Evolutionary conservation across 176 grass and related monocot genomes (phyloP).

Genomic region (Triticum timopheevii): DNA sequence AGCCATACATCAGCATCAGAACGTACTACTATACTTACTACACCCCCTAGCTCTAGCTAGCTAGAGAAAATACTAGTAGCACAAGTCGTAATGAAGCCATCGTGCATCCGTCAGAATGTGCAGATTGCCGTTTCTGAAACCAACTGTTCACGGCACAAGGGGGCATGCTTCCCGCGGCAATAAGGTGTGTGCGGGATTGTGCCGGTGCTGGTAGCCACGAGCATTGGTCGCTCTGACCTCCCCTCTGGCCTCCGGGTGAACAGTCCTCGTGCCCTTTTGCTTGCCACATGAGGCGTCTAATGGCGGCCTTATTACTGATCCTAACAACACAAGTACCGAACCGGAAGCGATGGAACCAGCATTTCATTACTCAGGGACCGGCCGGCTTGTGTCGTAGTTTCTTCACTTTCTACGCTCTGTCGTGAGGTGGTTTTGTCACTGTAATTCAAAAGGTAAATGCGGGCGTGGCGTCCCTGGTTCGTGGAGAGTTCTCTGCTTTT

Average conservation of each 20-base stretch:
- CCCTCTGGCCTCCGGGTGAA: neutral
- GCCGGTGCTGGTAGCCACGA: neutral
- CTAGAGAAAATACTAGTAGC: neutral
- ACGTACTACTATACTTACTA: neutral
- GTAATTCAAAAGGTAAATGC: neutral
- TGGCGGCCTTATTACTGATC: conserved; percentile 4
- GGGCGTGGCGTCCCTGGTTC: too few species aligned
- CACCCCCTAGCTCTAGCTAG: neutral
- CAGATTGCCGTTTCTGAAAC: conserved; percentile 7
- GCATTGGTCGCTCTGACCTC: conserved; percentile 8
- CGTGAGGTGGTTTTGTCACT: neutral
- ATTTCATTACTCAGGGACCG: conserved; percentile 21
- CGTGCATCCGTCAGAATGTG: neutral
- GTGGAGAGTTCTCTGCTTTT: too few species aligned
- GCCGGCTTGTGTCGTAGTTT: neutral
- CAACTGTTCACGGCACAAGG: neutral
- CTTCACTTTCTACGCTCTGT: neutral
- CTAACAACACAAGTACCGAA: conserved; percentile 37
- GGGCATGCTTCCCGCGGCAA: neutral
- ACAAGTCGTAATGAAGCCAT: neutral
- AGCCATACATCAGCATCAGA: neutral
- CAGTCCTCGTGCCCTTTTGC: conserved; percentile 1
- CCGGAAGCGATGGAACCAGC: conserved; percentile 12
- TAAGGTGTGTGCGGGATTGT: neutral
- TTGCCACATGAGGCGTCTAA: conserved; percentile 36